These are phyloP conservation scores for Schwanniomyces pseudopolymorphus DNA, from an alignment of 805 yeast genomes.

Conservation along the genomic window DNA sequence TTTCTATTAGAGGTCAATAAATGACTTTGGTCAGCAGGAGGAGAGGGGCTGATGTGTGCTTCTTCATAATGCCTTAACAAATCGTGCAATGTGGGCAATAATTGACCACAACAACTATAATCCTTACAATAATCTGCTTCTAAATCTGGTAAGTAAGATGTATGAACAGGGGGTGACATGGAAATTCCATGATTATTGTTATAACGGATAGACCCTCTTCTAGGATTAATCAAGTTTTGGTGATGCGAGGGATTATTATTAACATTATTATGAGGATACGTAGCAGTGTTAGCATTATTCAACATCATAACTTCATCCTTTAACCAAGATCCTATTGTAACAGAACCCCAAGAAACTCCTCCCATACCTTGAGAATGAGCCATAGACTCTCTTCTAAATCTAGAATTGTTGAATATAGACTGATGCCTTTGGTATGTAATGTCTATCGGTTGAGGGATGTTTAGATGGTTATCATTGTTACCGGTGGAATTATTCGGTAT, in stretches of 20 bases:
- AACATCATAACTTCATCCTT: constrained; percentile 85
- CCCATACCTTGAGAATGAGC: constrained; percentile 99
- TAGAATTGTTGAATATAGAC: constrained; percentile 38
- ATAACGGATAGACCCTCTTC: constrained; percentile 39
- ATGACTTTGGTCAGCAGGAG: constrained; percentile 39
- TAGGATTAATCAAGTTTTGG: constrained; percentile 27
- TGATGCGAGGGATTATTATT: constrained; percentile 1
- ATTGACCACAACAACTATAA: constrained; percentile 92
- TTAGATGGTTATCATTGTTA: constrained; percentile 7
- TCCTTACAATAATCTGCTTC: constrained; percentile 97
- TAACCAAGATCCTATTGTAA: constrained; percentile 93
- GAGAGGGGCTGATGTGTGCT: constrained; percentile 73
- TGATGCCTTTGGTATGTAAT: constrained; percentile 43
- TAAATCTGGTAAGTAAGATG: constrained; percentile 84
- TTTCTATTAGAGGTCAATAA: constrained; percentile 29
- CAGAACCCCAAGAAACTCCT: constrained; percentile 96
- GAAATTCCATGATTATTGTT: constrained; percentile 24
- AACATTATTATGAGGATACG: neutral
- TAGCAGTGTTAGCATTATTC: constrained; percentile 7
- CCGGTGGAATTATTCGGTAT: constrained; percentile 17
- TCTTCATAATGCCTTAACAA: constrained; percentile 93
- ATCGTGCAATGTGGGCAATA: constrained; percentile 91
- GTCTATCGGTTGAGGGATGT: constrained; percentile 44
- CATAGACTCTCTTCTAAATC: constrained; percentile 80
- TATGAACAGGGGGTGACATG: constrained; percentile 63